phyloP scores from a whole-genome alignment of 2,329 filamentous ascomycete species.

The Helotiales sp. region DNA sequence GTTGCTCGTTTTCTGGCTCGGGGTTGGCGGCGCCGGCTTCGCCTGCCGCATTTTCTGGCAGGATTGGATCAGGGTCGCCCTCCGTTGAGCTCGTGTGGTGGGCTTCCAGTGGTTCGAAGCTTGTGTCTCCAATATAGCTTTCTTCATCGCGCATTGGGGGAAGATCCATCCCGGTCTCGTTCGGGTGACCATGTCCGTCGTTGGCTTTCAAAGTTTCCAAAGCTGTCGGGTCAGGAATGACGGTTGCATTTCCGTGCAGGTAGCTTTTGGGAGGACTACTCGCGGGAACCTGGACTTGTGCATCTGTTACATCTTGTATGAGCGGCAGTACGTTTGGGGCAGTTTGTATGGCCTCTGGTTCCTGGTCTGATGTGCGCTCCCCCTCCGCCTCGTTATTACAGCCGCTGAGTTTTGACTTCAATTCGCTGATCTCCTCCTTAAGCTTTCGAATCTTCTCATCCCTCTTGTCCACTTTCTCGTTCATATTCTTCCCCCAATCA shows the following conservation, averaged over 20 bases:
- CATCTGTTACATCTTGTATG: neutral
- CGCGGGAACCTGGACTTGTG: conserved; percentile 1
- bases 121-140: conserved; percentile 22
- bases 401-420: conserved; percentile 14
- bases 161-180: conserved; percentile 9
- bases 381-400: neutral
- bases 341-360: neutral
- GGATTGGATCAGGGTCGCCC: conserved; percentile 25
- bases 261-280: neutral
- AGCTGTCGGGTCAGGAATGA: neutral
- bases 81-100: conserved; percentile 39
- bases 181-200: neutral
- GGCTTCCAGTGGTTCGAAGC: conserved; percentile 24
- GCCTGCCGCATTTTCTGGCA: neutral
- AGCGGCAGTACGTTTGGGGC: neutral
- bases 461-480: conserved; percentile 23
- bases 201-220: neutral
- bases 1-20: conserved; percentile 5
- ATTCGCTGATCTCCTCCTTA: conserved; percentile 23
- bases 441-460: conserved; percentile 29
- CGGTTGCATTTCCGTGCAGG: neutral
- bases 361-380: neutral
- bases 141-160: conserved; percentile 16
- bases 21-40: neutral
- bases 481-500: conserved; percentile 14